Percentiles rank a stretch among this genome's conserved stretches.
phyloP scores from a whole-genome alignment of 805 yeast species.

The Pichia thaimueangensis region DNA sequence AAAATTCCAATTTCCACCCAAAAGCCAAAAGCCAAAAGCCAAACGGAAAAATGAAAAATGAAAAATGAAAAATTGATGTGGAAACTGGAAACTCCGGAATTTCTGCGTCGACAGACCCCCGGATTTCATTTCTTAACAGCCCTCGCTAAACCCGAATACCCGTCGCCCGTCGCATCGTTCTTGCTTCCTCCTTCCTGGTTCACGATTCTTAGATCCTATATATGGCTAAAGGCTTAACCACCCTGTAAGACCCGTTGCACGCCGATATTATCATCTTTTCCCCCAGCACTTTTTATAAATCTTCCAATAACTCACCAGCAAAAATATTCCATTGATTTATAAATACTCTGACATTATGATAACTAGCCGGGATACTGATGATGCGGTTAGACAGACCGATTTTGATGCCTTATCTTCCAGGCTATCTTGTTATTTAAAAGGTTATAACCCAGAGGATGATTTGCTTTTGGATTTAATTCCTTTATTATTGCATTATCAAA shows the following conservation, averaged over 20 bases:
- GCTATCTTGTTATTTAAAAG: conserved; percentile 41
- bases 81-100: too few relatives aligned
- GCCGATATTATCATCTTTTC: too few relatives aligned
- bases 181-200: not conserved
- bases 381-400: conserved; percentile 41
- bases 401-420: conserved; percentile 67
- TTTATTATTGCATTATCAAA: conserved; percentile 34
- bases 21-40: not conserved
- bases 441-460: conserved; percentile 39
- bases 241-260: too few relatives aligned
- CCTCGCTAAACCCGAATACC: not conserved
- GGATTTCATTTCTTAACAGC: too few relatives aligned
- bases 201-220: not conserved
- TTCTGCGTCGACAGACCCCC: too few relatives aligned
- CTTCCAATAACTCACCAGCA: not conserved
- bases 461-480: conserved; percentile 27
- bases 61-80: too few relatives aligned
- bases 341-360: too few relatives aligned
- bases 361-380: conserved; percentile 10
- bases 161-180: not conserved
- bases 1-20: too few relatives aligned
- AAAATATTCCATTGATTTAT: not conserved
- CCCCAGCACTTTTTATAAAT: not conserved
- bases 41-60: not conserved
- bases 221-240: not conserved